These are phyloP conservation scores for Lagenaria siceraria DNA, from an alignment of 306 rosid genomes.

Conservation along the genomic window DNA sequence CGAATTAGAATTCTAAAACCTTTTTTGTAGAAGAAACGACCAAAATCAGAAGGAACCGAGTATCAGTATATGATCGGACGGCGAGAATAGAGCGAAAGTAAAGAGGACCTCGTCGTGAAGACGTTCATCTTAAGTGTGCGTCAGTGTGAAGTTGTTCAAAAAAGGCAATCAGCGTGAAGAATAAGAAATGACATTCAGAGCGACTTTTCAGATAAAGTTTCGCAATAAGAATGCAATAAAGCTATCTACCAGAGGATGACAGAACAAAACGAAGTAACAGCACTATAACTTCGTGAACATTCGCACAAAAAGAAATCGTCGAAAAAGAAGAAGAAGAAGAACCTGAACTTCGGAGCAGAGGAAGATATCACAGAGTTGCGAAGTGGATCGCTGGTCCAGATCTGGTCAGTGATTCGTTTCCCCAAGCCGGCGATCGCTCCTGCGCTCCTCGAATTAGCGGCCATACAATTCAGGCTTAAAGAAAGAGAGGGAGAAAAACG, in stretches of 20 bases:
- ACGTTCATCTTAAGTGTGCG: not conserved
- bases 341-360: constrained; percentile 36
- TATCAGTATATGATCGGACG: not conserved
- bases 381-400: constrained; percentile 36
- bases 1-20: not conserved
- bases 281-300: not conserved
- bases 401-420: constrained; percentile 52
- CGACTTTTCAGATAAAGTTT: not conserved
- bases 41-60: not conserved
- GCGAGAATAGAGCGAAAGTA: not conserved
- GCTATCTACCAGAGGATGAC: not conserved
- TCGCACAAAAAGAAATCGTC: not conserved
- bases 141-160: not conserved
- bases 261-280: not conserved
- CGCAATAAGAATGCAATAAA: not conserved
- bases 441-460: constrained; percentile 69
- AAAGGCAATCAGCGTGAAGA: not conserved
- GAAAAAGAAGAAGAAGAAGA: not conserved
- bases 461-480: constrained; percentile 50
- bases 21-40: not conserved
- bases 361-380: constrained; percentile 8
- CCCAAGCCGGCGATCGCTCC: constrained; percentile 64
- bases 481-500: not conserved
- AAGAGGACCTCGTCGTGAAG: not conserved
- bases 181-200: not conserved